A percentile compares a stretch with the other conserved stretches of the same genome.
phyloP scores from a whole-genome alignment of 2,329 filamentous ascomycete genomes.

The Fusarium anthophilum region DNA sequence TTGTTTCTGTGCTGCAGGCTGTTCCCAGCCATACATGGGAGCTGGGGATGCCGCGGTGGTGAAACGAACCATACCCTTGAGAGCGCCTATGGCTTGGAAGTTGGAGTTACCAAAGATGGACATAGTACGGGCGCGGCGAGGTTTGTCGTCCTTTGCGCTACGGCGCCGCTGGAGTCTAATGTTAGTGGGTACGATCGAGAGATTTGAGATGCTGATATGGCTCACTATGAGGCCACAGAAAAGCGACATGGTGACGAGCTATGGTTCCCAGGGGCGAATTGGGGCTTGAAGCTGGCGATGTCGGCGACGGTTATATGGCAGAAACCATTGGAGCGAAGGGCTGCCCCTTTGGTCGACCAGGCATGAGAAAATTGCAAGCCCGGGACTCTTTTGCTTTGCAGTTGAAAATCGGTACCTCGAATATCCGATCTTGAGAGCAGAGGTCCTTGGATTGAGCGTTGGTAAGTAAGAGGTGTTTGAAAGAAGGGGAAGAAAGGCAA shows the following conservation, averaged over 20 bases:
- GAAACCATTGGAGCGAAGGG: conserved; percentile 35
- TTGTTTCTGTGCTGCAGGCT: conserved; percentile 28
- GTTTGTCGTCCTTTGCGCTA: conserved; percentile 31
- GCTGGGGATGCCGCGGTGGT: conserved; percentile 45
- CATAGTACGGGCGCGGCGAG: conserved; percentile 49
- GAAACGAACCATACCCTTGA: conserved; percentile 48
- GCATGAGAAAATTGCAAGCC: background rate
- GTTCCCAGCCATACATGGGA: conserved; percentile 38
- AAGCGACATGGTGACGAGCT: conserved; percentile 29
- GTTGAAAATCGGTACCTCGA: background rate
- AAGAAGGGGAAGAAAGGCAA: conserved; percentile 19
- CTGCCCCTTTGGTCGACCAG: conserved; percentile 8
- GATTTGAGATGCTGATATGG: background rate
- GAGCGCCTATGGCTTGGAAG: conserved; percentile 39
- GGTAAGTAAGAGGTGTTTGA: background rate
- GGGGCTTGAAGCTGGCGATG: conserved; percentile 31
- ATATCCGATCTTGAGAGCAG: background rate
- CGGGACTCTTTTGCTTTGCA: background rate
- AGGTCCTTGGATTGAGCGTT: background rate
- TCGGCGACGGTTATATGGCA: conserved; percentile 24
- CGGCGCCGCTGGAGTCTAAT: conserved; percentile 20
- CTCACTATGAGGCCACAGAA: conserved; percentile 39
- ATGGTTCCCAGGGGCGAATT: conserved; percentile 3
- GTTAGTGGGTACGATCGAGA: conserved; percentile 6
- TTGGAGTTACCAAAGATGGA: conserved; percentile 53